Evolutionary conservation across 2,329 filamentous ascomycete species (phyloP), one percentile per base, ranked within the genome.

Genomic region (Apiospora hydei): DNA sequence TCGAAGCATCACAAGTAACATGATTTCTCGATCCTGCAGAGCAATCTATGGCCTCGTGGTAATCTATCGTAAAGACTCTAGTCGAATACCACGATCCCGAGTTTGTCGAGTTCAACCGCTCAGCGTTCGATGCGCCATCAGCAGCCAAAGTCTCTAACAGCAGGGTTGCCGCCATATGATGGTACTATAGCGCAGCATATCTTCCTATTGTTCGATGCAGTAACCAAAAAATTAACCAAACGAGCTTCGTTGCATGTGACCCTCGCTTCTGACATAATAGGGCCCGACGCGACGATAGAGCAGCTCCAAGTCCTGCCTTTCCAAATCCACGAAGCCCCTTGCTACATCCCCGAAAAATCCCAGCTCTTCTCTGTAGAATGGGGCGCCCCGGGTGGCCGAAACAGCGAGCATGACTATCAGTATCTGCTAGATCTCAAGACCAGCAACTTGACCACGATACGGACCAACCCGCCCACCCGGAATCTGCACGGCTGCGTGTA

Each of bases 211-310:
- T 21, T 4, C 43, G 11, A 3, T 34, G 7, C 24, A 68, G 43
- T 43, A 68, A 68, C 67, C 24, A 68, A 24, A 43, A 46, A 11
- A 68, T 49, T 13, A 68, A 68, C 67, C 67, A 68, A 47, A 68
- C 67, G 7, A 68, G 6, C 43, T 68, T 68, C 14, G 67, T 68
- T 14, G 67, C 67, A 7, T 68, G 47, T 34, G 67, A 68, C 16
- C 4, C 67, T 47, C 67, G 67, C 14, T 68, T 68, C 67, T 30
- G 67, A 68, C 43, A 68, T 68, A 7, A 68, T 68, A n/a, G 67
- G 67, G 30, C 67, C 67, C n/a, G 67, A 68, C 7, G 43, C 67
- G 24, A 68, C 67, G 10, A 24, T 68, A 2, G 67, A 68, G 67
- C 41, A 68, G 43, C 24, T 68, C 14, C 67, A 49, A 4, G 43